phyloP scores from a whole-genome alignment of 352 stramenopile genomes.

The Salisapilia sapeloensis region DNA sequence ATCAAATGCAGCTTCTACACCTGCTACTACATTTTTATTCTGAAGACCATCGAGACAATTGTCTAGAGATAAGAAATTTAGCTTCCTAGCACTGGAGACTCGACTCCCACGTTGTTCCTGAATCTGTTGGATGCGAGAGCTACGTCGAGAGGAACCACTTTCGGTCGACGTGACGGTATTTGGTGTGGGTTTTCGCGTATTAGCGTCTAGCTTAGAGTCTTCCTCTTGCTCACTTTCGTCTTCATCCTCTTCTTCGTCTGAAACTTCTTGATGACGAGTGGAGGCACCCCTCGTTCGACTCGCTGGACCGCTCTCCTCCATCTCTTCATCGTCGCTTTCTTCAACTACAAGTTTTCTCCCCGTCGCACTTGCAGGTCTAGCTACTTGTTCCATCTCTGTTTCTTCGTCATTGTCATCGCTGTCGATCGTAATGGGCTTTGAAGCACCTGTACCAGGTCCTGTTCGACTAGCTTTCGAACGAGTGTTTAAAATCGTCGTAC shows the following conservation, averaged over 20 bases:
- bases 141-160: conserved; percentile 19
- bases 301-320: neutral
- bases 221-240: conserved; percentile 1
- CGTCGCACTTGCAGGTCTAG: neutral
- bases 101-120: conserved; percentile 25
- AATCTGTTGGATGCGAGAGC: conserved; percentile 39
- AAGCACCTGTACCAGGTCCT: neutral
- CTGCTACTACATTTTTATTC: neutral
- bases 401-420: conserved; percentile 29
- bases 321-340: conserved; percentile 2
- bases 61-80: conserved; percentile 42
- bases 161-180: conserved; percentile 1
- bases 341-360: too few species aligned
- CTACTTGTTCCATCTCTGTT: neutral
- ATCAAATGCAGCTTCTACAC: too few species aligned
- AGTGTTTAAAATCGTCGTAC: neutral
- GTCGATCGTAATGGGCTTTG: conserved; percentile 10
- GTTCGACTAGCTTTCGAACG: conserved; percentile 3
- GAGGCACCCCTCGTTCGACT: conserved; percentile 1
- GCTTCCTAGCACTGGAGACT: conserved; percentile 13
- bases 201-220: conserved; percentile 1
- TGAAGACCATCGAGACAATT: conserved; percentile 31
- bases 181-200: neutral
- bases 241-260: neutral
- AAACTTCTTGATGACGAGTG: neutral